Conservation (phyloP, 2,329 filamentous ascomycete species). For the Aspergillus ochraceoroseus region DNA sequence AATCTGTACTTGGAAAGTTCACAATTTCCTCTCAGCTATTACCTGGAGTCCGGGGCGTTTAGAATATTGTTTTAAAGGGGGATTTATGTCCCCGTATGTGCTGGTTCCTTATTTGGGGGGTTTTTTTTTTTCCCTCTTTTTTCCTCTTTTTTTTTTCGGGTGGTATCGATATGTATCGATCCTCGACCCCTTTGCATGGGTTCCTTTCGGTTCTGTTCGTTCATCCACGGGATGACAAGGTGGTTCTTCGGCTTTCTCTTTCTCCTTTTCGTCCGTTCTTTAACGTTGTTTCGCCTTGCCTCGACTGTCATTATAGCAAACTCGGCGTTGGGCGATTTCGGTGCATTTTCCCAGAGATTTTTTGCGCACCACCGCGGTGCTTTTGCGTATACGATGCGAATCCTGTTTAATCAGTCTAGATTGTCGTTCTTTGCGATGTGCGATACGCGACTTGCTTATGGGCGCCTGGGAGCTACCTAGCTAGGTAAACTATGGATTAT, state of each 20-base stretch:
- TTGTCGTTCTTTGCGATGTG: too few relatives aligned
- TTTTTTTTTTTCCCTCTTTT: slow-evolving; percentile 6
- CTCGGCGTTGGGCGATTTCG: slow-evolving; percentile 24
- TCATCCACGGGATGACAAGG: slow-evolving; percentile 9
- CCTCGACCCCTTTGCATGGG: slow-evolving; percentile 5
- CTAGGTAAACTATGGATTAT: too few relatives aligned
- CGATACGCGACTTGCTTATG: too few relatives aligned
- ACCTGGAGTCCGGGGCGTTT: slow-evolving; percentile 27
- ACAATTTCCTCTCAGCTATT: slow-evolving; percentile 22
- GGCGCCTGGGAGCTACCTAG: too few relatives aligned
- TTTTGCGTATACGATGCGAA: slow-evolving; percentile 2
- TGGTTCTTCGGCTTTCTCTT: slow-evolving; percentile 13
- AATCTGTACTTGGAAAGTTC: slow-evolving; percentile 27
- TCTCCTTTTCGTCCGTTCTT: slow-evolving; percentile 6
- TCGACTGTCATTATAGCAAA: slow-evolving; percentile 22
- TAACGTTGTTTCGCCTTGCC: slow-evolving; percentile 7
- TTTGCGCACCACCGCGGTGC: slow-evolving; percentile 6
- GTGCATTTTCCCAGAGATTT: slow-evolving; percentile 10
- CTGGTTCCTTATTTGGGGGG: too few relatives aligned
- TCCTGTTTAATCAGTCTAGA: too few relatives aligned
- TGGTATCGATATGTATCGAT: slow-evolving; percentile 11
- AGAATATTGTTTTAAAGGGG: slow-evolving; percentile 19
- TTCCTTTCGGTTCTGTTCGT: slow-evolving; percentile 7
- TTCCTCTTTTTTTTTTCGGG: neutral
- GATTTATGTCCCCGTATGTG: neutral